These are phyloP conservation scores for Viola pubescens DNA, from an alignment of 441 rosid species.

Conservation along the genomic window DNA sequence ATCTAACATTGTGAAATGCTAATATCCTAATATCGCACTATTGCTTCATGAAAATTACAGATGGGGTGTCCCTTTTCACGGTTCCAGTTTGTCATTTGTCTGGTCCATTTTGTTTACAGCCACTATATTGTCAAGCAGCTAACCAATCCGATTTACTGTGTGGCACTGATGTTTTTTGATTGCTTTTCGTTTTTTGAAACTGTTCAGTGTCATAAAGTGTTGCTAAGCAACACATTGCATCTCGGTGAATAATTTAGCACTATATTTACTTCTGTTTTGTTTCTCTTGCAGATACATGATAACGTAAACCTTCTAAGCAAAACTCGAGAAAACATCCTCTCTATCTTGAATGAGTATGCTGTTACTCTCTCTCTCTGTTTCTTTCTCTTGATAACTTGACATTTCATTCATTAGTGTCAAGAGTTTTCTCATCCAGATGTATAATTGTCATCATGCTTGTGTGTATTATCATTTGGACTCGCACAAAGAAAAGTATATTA, in stretches of 20 bases:
- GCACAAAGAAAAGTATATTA: neutral
- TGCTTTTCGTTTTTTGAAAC: neutral
- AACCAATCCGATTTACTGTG: too few relatives aligned
- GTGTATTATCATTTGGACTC: neutral
- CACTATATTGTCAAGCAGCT: too few relatives aligned
- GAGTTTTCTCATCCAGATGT: neutral
- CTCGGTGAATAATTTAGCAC: neutral
- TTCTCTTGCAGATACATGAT: constrained; percentile 56
- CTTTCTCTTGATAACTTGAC: too few relatives aligned
- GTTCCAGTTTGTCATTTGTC: too few relatives aligned
- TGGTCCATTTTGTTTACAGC: too few relatives aligned
- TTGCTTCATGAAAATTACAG: too few relatives aligned
- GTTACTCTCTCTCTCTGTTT: neutral
- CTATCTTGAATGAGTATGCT: constrained; percentile 69
- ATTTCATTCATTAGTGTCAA: neutral
- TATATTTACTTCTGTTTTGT: neutral
- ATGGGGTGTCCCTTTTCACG: too few relatives aligned
- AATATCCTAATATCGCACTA: too few relatives aligned
- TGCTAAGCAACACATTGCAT: neutral
- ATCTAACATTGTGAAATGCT: too few relatives aligned
- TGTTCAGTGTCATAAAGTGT: neutral
- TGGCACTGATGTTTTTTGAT: too few relatives aligned
- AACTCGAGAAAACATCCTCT: constrained; percentile 69
- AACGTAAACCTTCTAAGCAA: constrained; percentile 56
- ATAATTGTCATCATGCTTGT: neutral